Conservation (phyloP, 2,329 filamentous ascomycete genomes). For the Teratosphaeria nubilosa region DNA sequence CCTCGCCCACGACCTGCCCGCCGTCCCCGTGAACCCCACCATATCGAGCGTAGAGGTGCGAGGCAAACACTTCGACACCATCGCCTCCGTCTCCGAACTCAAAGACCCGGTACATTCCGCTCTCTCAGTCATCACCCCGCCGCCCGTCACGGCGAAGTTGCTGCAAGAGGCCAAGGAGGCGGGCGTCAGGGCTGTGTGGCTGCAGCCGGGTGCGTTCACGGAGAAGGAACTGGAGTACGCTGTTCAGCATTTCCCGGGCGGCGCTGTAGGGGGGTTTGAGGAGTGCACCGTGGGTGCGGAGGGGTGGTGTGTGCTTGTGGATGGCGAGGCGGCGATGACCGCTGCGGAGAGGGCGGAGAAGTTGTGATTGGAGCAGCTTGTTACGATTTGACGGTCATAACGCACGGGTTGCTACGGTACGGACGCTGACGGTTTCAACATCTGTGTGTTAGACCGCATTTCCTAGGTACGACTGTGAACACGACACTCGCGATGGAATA, state of each 20-base stretch:
- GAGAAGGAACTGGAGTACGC: slow-evolving; percentile 64
- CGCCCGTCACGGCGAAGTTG: slow-evolving; percentile 61
- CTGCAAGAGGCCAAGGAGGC: slow-evolving; percentile 67
- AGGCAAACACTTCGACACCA: slow-evolving; percentile 50
- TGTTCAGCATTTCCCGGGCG: slow-evolving; percentile 52
- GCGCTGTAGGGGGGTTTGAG: slow-evolving; percentile 58
- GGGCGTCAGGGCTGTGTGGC: slow-evolving; percentile 67
- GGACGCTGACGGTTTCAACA: too few relatives aligned
- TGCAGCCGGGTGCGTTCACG: slow-evolving; percentile 86
- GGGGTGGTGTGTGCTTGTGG: slow-evolving; percentile 81
- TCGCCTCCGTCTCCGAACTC: slow-evolving; percentile 56
- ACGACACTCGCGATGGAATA: not conserved
- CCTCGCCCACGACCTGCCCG: slow-evolving; percentile 61
- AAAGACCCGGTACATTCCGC: slow-evolving; percentile 58
- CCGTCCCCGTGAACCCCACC: slow-evolving; percentile 74
- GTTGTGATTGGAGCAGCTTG: too few relatives aligned
- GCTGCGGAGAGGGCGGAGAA: slow-evolving; percentile 30
- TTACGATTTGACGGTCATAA: too few relatives aligned
- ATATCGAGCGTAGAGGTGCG: slow-evolving; percentile 54
- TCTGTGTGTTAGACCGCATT: too few relatives aligned
- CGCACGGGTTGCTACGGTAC: too few relatives aligned
- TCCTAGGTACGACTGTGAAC: too few relatives aligned
- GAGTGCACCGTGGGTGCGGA: slow-evolving; percentile 56
- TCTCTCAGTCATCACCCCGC: slow-evolving; percentile 80
- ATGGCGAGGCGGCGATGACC: slow-evolving; percentile 58